These are phyloP conservation scores for Balansia obtecta DNA, from an alignment of 2,329 filamentous ascomycete species.

Conservation along the genomic window DNA sequence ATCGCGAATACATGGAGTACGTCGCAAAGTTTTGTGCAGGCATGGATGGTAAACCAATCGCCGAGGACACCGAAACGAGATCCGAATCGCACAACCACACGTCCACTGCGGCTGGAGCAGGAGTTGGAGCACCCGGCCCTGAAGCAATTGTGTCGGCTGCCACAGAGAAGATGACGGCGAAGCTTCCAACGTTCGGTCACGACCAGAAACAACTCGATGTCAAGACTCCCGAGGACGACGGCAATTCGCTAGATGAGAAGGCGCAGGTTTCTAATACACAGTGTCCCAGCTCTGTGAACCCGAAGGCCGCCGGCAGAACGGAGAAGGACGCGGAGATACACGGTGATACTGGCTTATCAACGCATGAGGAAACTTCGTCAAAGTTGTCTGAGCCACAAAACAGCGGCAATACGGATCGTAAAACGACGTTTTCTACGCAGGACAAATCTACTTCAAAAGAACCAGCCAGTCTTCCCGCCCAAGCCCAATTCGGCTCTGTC, in stretches of 20 bases:
- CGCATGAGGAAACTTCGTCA: conserved; percentile 27
- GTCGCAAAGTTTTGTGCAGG: conserved; percentile 61
- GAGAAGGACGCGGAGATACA: background rate
- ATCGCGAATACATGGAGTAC: conserved; percentile 73
- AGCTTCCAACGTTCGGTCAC: conserved; percentile 10
- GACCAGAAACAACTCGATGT: conserved; percentile 21
- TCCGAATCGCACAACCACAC: conserved; percentile 17
- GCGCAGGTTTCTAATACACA: conserved; percentile 2
- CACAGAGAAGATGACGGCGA: conserved; percentile 17
- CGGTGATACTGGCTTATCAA: conserved; percentile 34
- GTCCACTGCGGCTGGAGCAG: conserved; percentile 24
- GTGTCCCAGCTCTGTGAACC: conserved; percentile 25
- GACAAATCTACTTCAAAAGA: conserved; percentile 34
- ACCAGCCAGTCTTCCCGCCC: conserved; percentile 17
- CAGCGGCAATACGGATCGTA: conserved; percentile 33
- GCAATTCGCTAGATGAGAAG: conserved; percentile 23
- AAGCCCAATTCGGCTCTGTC: conserved; percentile 32
- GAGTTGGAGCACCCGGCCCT: conserved; percentile 30
- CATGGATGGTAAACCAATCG: conserved; percentile 41
- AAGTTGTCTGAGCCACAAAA: conserved; percentile 22
- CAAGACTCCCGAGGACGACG: conserved; percentile 18
- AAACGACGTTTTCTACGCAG: conserved; percentile 42
- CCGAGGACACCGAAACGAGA: conserved; percentile 38
- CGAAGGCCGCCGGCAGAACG: conserved; percentile 15
- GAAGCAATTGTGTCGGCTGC: conserved; percentile 24